Base-by-base conservation (phyloP, 768 basidiomycete genomes). In the Mycena metata region DNA sequence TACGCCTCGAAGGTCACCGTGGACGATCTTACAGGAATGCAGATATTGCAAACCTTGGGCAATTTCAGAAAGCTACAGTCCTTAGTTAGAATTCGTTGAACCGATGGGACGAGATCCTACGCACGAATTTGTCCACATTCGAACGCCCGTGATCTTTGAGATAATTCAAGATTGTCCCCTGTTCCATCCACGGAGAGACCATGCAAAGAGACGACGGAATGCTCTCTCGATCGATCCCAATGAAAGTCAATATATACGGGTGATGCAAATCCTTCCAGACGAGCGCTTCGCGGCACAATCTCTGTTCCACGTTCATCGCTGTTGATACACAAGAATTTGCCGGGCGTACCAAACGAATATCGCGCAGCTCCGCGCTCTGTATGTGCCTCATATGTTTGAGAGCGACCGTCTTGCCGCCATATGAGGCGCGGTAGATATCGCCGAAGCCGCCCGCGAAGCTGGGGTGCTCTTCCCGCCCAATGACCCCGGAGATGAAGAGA, bases 241-340 rank as follows among this genome's bases (percentile, higher is more conserved):
- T 24, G 51, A 79, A 78, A 13, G 76, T 75, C 17, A 78, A 62
- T 19, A 79, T 75, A 61, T 74, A 67, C 2, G 77, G 76, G 61
- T 79, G 77, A n/a, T 69, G 71, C n/a, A 78, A 50, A 39, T 76
- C 71, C 57, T 74, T 69, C 79, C 78, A 79, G 24, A 76, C 64
- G 9, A 77, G 58, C 12, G 77, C 78, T 56, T 78, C 77, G n/a
- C 72, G 62, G 17, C 74, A 74, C 51, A 78, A 75, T 64, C 70
- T 70, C 78, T 78, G 43, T 33, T 19, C 52, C 52, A 39, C 36
- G 30, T 7, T 36, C 11, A 30, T 30, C 30, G 60, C n/a, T 19
- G 56, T 8, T 41, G n/a, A n/a, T 19, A 33, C 19, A 15, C 26
- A 17, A 36, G 16, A 30, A 9, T n/a, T 15, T 19, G 42, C 45